Evolutionary conservation across 2,329 filamentous ascomycete genomes (phyloP), one percentile per base, ranked within the genome.

Genomic region (Fusarium avenaceum): DNA sequence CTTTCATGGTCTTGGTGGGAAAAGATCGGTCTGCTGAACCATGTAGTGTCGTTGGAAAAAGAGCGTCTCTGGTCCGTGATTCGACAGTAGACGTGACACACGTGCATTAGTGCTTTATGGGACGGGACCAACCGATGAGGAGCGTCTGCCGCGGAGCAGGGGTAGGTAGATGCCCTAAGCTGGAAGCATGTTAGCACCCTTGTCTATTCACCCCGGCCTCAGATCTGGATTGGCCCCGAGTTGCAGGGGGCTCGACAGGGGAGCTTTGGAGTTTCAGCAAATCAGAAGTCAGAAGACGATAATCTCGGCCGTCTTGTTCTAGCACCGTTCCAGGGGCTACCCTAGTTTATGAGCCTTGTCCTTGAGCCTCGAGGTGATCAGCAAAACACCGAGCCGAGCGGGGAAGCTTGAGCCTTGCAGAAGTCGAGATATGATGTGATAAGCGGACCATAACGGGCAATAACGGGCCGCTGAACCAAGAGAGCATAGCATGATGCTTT

Each of bases 91-190:
- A 59, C 63, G 82, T 84, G 82, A 84, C 78, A 78, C 78, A 78
- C 76, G 78, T 82, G 81, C 81, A 83, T 78, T 76, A 76, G 76
- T 77, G 75, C 75, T 74, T 77, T 74, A 77, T 76, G 79, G 81
- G 80, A 79, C 77, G 80, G 83, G 80, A 80, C 80, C 80, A 80
- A 80, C 79, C 80, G 79, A 78, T 77, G 64, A 75, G 72, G 78
- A 80, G 80, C 76, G 77, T 73, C 69, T 71, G 69, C 72, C 71
- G 68, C 69, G 56, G 54, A 50, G 62, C 76, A 76, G 62, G 77
- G 76, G 56, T 70, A 17, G 4, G 2, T 4, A 3, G 3, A 4
- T 7, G 15, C 4, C 11, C 47, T 62, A 51, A 13, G 9, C 35
- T 60, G 1, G 8, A 40, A 51, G 2, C 3, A 14, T 38, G 13